A percentile compares a stretch with the other conserved stretches of the same genome.
phyloP scores from a whole-genome alignment of 2,329 filamentous ascomycete species.

The Botrytis hyacinthi region DNA sequence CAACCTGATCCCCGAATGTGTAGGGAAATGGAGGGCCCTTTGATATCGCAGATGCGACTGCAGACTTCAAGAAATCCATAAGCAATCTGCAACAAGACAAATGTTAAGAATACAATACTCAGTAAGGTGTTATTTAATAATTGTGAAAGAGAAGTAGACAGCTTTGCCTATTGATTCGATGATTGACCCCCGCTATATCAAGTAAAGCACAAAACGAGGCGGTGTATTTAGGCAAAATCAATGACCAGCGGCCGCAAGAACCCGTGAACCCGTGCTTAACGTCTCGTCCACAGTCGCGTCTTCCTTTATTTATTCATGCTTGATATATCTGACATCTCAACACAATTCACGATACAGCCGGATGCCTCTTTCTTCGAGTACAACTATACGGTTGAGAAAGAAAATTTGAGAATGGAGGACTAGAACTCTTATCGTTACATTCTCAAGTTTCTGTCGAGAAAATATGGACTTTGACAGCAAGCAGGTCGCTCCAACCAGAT shows the following conservation, averaged over 20 bases:
- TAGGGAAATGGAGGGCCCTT: slow-evolving; percentile 93
- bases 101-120: slow-evolving; percentile 4
- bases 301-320: neutral
- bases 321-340: neutral
- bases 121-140: neutral
- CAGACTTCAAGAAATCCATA: slow-evolving; percentile 99
- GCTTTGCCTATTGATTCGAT: slow-evolving; percentile 11
- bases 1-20: slow-evolving; percentile 86
- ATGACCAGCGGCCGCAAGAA: neutral
- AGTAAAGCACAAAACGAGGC: neutral
- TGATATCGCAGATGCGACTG: slow-evolving; percentile 92
- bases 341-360: neutral
- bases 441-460: neutral
- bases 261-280: neutral
- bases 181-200: slow-evolving; percentile 15
- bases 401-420: neutral
- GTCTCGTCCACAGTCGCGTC: neutral
- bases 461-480: slow-evolving; percentile 9
- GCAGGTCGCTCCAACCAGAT: neutral
- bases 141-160: slow-evolving; percentile 19
- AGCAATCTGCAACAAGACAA: slow-evolving; percentile 14
- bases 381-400: neutral
- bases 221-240: neutral
- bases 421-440: neutral
- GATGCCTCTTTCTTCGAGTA: neutral